A percentile compares a stretch with the other conserved stretches of the same genome.
Conservation (phyloP, 2,329 filamentous ascomycete species). For the Didymellaceae sp. region DNA sequence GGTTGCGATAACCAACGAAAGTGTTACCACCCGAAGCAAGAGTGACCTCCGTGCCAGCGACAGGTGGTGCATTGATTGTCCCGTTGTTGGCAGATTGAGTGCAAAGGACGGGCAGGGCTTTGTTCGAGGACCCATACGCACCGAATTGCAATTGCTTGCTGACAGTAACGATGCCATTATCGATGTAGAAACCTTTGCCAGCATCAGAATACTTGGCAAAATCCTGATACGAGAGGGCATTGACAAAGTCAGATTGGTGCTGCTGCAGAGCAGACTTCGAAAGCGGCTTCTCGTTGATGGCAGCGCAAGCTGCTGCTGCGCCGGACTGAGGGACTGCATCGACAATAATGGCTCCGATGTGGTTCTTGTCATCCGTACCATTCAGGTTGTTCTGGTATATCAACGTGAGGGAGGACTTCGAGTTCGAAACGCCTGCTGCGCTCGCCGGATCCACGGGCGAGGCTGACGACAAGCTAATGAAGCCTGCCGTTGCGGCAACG, state of each 20-base stretch:
- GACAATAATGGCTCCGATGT: conserved; percentile 59
- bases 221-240: conserved; percentile 55
- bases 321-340: conserved; percentile 50
- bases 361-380: conserved; percentile 59
- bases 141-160: conserved; percentile 45
- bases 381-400: conserved; percentile 64
- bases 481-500: conserved; percentile 27
- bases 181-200: conserved; percentile 53
- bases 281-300: conserved; percentile 58
- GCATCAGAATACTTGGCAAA: conserved; percentile 49
- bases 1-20: conserved; percentile 60
- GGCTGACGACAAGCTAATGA: conserved; percentile 25
- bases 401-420: conserved; percentile 56
- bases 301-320: conserved; percentile 54
- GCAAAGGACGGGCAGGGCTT: conserved; percentile 57
- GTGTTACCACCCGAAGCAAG: conserved; percentile 54
- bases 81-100: conserved; percentile 56
- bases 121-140: conserved; percentile 27
- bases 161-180: conserved; percentile 49
- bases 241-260: conserved; percentile 55
- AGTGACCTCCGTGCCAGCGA: conserved; percentile 43
- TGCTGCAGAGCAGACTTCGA: conserved; percentile 50
- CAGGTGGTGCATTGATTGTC: conserved; percentile 28
- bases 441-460: conserved; percentile 28
- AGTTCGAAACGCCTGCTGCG: conserved; percentile 28